Percentiles rank a stretch among this genome's conserved stretches.
Conservation (phyloP, 371 early-diverging fungal species). For the Smittium culicis region DNA sequence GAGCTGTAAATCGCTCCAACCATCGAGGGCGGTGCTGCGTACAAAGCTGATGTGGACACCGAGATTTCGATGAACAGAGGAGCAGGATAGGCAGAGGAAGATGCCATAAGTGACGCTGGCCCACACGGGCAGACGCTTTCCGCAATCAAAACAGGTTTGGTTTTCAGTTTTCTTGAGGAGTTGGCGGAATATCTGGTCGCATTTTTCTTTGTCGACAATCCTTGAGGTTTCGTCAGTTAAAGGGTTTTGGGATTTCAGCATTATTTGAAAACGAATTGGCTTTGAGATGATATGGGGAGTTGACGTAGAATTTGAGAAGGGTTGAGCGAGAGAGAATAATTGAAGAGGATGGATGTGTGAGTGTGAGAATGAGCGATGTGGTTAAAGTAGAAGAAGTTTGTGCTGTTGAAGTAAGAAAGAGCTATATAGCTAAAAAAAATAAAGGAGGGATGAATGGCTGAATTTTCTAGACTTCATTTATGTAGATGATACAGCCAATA, state of each 20-base stretch:
- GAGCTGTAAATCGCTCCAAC: conserved; percentile 90
- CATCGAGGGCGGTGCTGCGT: conserved; percentile 77
- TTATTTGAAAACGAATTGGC: too few relatives aligned
- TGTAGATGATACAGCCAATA: too few relatives aligned
- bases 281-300: too few relatives aligned
- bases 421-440: too few relatives aligned
- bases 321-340: too few relatives aligned
- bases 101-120: conserved; percentile 90
- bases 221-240: conserved; percentile 1
- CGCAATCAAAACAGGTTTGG: conserved; percentile 94
- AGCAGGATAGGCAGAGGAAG: conserved; percentile 96
- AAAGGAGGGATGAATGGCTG: too few relatives aligned
- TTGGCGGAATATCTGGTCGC: background rate
- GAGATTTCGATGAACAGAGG: conserved; percentile 84
- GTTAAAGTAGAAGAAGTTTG: too few relatives aligned
- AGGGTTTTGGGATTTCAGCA: background rate
- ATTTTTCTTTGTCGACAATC: background rate
- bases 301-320: too few relatives aligned
- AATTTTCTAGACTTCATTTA: too few relatives aligned
- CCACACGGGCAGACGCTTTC: conserved; percentile 94
- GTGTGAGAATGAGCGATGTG: too few relatives aligned
- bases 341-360: too few relatives aligned
- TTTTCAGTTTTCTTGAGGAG: conserved; percentile 36
- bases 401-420: too few relatives aligned
- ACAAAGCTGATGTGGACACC: conserved; percentile 96